Percentiles rank a stretch among this genome's conserved stretches.
Conservation (phyloP, 306 rosid genomes). For the Medicago lupulina region DNA sequence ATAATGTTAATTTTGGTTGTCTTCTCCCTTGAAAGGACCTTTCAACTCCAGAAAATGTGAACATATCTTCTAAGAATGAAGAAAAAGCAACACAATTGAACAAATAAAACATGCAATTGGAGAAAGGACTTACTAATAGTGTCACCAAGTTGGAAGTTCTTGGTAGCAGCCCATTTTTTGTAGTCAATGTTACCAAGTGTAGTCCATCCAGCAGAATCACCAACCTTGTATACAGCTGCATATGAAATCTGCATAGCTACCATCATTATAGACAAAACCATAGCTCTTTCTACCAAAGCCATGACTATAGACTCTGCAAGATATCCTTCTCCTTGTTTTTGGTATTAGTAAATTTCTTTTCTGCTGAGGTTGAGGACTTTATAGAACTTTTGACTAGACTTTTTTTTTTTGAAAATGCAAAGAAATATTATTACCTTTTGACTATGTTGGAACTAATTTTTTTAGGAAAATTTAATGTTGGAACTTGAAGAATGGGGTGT, state of each 20-base stretch:
- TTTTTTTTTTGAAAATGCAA: neutral
- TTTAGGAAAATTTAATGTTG: conserved; percentile 12
- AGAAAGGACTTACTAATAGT: conserved; percentile 65
- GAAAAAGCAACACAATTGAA: neutral
- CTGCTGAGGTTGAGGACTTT: conserved; percentile 39
- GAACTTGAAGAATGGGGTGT: conserved; percentile 41
- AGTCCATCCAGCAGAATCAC: conserved; percentile 92
- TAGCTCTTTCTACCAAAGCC: conserved; percentile 54
- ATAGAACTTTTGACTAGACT: conserved; percentile 51
- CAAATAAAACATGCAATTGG: conserved; percentile 24
- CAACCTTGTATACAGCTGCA: conserved; percentile 78
- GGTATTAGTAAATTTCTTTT: neutral
- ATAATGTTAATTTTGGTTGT: neutral
- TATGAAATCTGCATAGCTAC: conserved; percentile 45
- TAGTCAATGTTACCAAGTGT: conserved; percentile 66
- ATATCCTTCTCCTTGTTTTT: conserved; percentile 13
- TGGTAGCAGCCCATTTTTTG: conserved; percentile 75
- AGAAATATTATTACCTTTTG: too few species aligned
- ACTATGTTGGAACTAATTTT: too few species aligned
- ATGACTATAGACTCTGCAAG: conserved; percentile 19
- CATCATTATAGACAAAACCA: conserved; percentile 41
- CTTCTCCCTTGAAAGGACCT: neutral
- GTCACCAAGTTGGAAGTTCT: conserved; percentile 75
- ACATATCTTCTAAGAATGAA: conserved; percentile 13
- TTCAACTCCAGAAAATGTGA: conserved; percentile 16